Conservation (phyloP, 495 filamentous ascomycete genomes). For the Filosporella fistucella region DNA sequence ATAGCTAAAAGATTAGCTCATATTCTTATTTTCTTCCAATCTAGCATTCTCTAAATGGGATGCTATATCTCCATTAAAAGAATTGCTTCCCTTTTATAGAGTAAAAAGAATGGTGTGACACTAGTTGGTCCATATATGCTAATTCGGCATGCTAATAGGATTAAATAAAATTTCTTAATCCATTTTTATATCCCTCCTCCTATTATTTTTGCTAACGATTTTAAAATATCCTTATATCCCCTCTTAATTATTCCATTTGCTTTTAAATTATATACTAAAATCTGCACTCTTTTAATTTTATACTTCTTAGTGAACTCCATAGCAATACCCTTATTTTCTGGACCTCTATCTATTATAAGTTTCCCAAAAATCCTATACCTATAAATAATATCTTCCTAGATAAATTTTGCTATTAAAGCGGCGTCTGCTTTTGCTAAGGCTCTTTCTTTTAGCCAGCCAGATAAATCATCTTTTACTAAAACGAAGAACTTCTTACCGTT, state of each 20-base stretch:
- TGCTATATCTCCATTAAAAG: background rate
- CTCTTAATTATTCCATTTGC: background rate
- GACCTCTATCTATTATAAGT: background rate
- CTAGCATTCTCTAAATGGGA: background rate
- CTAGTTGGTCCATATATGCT: background rate
- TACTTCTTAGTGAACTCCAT: background rate
- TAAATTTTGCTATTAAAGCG: background rate
- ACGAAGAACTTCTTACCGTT: too few species aligned
- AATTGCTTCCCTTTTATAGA: background rate
- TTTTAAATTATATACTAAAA: background rate
- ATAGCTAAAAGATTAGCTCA: background rate
- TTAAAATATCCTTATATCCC: background rate
- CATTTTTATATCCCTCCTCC: background rate
- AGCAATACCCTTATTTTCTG: background rate
- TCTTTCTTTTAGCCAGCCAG: too few species aligned
- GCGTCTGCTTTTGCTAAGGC: too few species aligned
- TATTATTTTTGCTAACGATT: background rate
- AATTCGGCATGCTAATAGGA: background rate
- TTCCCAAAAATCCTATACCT: background rate
- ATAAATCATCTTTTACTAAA: too few species aligned
- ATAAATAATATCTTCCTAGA: constrained; percentile 1
- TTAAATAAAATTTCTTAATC: background rate
- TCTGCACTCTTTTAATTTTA: background rate
- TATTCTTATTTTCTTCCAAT: background rate
- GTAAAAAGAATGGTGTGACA: background rate